Evolutionary conservation across 805 yeast species (phyloP).

Genomic region (Lipomyces sp.): DNA sequence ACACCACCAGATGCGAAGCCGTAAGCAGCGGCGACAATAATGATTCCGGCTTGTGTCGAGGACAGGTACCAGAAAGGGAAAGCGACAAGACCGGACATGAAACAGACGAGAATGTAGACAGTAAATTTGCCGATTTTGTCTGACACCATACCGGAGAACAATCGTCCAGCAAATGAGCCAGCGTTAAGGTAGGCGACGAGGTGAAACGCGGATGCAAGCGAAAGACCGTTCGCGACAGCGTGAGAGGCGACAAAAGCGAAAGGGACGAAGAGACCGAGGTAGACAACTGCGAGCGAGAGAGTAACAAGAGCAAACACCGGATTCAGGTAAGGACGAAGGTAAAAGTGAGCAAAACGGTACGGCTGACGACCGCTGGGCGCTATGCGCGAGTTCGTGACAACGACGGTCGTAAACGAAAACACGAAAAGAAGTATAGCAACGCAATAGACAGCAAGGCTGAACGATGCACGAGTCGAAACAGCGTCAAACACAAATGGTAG

Average conservation of each 20-base stretch:
- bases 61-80: slow-evolving; percentile 38
- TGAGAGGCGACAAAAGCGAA: slow-evolving; percentile 46
- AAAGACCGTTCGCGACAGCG: slow-evolving; percentile 40
- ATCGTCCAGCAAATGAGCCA: slow-evolving; percentile 55
- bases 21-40: slow-evolving; percentile 42
- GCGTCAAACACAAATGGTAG: slow-evolving; percentile 55
- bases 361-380: slow-evolving; percentile 35
- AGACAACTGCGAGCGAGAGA: slow-evolving; percentile 41
- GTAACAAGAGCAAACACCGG: slow-evolving; percentile 41
- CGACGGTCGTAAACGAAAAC: slow-evolving; percentile 40
- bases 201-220: slow-evolving; percentile 38
- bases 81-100: slow-evolving; percentile 43
- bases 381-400: slow-evolving; percentile 42
- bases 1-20: slow-evolving; percentile 47
- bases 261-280: slow-evolving; percentile 45
- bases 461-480: slow-evolving; percentile 53
- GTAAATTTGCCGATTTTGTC: slow-evolving; percentile 57
- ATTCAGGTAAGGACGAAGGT: slow-evolving; percentile 42
- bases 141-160: slow-evolving; percentile 54
- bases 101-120: slow-evolving; percentile 44
- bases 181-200: slow-evolving; percentile 47
- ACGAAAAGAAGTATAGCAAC: slow-evolving; percentile 53
- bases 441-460: slow-evolving; percentile 57
- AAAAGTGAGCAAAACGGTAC: slow-evolving; percentile 30
- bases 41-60: slow-evolving; percentile 18